Conservation (phyloP, 257 asterid genomes). For the Solanum piurae region DNA sequence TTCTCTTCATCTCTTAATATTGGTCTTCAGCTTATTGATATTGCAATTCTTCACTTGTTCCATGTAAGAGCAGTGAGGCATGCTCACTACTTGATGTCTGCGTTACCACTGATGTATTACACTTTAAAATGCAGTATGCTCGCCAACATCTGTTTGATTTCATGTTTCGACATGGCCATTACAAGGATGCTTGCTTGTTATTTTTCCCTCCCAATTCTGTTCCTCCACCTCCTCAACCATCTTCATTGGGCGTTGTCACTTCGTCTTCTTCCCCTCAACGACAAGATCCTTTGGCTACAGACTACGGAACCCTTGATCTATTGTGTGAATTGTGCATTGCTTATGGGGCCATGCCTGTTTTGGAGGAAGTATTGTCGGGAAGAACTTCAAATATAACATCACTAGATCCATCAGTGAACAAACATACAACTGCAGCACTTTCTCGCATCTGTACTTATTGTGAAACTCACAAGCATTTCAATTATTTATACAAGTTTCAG, state of each 20-base stretch:
- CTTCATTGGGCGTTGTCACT: conserved; percentile 45
- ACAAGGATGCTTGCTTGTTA: conserved; percentile 73
- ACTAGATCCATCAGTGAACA: conserved; percentile 50
- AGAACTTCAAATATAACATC: conserved; percentile 33
- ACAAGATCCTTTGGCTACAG: conserved; percentile 73
- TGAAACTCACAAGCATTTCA: conserved; percentile 91
- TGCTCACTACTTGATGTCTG: neutral
- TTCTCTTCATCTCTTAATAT: neutral
- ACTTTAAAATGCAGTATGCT: conserved; percentile 62
- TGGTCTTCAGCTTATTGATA: neutral
- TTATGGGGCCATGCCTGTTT: conserved; percentile 73
- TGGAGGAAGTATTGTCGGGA: conserved; percentile 73
- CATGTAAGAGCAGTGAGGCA: neutral
- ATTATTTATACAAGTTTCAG: conserved; percentile 86
- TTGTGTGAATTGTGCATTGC: conserved; percentile 82
- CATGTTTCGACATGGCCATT: conserved; percentile 92
- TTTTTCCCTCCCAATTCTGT: conserved; percentile 72
- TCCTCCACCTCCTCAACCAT: conserved; percentile 61
- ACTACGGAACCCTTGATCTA: conserved; percentile 85
- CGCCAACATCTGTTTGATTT: conserved; percentile 82
- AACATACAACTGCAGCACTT: conserved; percentile 83
- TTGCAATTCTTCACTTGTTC: neutral
- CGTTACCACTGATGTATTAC: neutral
- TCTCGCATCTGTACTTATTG: conserved; percentile 81
- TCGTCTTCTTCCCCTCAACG: conserved; percentile 89